A percentile compares a stretch with the other conserved stretches of the same genome.
These are phyloP conservation scores for Coemansia sp. DNA, from an alignment of 192 early-diverging fungal species.

Conservation along the genomic window DNA sequence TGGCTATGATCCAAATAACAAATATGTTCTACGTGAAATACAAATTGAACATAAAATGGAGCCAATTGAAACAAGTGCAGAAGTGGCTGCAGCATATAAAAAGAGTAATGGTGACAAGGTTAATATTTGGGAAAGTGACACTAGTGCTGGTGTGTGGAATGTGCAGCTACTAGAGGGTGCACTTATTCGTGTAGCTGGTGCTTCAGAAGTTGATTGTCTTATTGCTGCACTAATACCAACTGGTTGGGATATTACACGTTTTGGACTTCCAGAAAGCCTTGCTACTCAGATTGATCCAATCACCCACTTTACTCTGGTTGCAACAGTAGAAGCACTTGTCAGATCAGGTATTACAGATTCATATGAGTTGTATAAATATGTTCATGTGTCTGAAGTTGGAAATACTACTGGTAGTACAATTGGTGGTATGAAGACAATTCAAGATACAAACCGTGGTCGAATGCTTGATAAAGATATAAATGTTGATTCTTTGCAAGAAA, in stretches of 20 bases:
- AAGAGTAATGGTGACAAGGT: not conserved
- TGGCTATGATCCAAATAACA: conserved; percentile 86
- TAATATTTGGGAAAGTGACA: not conserved
- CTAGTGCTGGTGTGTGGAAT: no score
- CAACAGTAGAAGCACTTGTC: conserved; percentile 85
- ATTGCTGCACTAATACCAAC: conserved; percentile 89
- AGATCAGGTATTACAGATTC: conserved; percentile 87
- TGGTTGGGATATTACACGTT: conserved; percentile 83
- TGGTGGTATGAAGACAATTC: conserved; percentile 74
- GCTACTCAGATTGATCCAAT: conserved; percentile 83
- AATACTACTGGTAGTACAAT: conserved; percentile 84
- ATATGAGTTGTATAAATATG: conserved; percentile 93
- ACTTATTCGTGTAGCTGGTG: no score
- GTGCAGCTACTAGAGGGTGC: no score
- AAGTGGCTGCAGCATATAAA: conserved; percentile 63
- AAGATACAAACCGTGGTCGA: conserved; percentile 75
- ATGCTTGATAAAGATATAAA: conserved; percentile 75
- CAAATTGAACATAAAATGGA: conserved; percentile 85
- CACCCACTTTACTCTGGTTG: conserved; percentile 77
- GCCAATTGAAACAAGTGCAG: conserved; percentile 81
- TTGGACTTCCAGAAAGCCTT: conserved; percentile 87
- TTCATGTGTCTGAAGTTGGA: conserved; percentile 88
- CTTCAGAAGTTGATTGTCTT: conserved; percentile 57
- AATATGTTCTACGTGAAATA: conserved; percentile 83
- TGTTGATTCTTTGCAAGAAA: conserved; percentile 87